Evolutionary conservation across 805 yeast genomes (phyloP).

Genomic region (Candida koratica): DNA sequence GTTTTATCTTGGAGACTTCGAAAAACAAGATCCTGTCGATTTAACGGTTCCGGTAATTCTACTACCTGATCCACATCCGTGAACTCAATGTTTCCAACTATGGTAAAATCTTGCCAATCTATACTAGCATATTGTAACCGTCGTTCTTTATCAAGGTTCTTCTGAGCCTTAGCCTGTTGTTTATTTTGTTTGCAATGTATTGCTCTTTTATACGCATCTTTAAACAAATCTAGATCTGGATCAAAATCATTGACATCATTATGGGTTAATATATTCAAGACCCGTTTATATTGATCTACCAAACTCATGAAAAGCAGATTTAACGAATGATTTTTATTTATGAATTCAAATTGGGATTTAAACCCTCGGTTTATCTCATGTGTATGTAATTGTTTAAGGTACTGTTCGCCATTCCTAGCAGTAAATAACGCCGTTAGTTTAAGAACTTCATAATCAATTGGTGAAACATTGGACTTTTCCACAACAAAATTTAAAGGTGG

Average conservation of each 20-base stretch:
- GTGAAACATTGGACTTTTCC: constrained; percentile 43
- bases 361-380: constrained; percentile 37
- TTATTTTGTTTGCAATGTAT: constrained; percentile 42
- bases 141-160: constrained; percentile 32
- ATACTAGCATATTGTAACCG: constrained; percentile 62
- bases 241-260: constrained; percentile 11
- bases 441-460: constrained; percentile 63
- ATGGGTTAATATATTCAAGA: constrained; percentile 18
- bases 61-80: constrained; percentile 56
- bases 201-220: constrained; percentile 53
- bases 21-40: constrained; percentile 54
- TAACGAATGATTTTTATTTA: constrained; percentile 57
- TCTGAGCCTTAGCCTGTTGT: constrained; percentile 26
- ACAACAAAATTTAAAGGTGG: constrained; percentile 22
- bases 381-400: constrained; percentile 27
- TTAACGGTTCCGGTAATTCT: constrained; percentile 53
- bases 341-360: constrained; percentile 63
- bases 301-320: constrained; percentile 47
- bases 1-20: constrained; percentile 51
- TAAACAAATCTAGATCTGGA: constrained; percentile 33
- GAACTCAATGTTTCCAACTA: constrained; percentile 67
- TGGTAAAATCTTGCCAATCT: constrained; percentile 82
- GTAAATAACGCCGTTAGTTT: constrained; percentile 68
- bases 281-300: constrained; percentile 50
- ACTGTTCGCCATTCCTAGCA: constrained; percentile 54